Conservation (phyloP, 768 basidiomycete genomes). For the Russula earlei region DNA sequence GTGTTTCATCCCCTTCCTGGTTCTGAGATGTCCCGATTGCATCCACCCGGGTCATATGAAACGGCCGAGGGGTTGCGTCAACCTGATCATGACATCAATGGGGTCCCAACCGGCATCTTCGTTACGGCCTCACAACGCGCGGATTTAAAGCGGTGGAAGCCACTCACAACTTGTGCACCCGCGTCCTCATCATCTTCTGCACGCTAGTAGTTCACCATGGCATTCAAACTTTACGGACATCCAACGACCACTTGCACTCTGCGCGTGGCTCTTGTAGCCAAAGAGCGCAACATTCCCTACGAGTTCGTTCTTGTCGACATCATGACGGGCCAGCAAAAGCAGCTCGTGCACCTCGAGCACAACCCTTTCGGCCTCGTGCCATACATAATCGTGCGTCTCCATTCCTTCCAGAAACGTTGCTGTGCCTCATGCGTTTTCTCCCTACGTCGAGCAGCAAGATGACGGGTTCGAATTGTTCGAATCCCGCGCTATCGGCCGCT, state of each 20-base stretch:
- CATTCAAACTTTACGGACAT: background rate
- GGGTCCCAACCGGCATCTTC: no score
- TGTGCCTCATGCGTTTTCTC: no score
- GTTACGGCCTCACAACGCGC: no score
- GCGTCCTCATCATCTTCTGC: no score
- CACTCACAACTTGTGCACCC: no score
- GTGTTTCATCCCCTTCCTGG: no score
- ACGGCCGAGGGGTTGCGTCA: no score
- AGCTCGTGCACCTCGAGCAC: background rate
- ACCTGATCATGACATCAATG: no score
- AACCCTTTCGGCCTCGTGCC: slow-evolving; percentile 16
- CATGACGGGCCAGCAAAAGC: background rate
- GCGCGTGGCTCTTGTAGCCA: slow-evolving; percentile 8
- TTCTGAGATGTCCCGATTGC: no score
- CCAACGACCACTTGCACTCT: background rate
- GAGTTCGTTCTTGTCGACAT: background rate
- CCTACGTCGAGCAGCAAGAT: slow-evolving; percentile 15
- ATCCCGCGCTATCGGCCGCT: slow-evolving; percentile 22
- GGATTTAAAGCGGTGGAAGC: no score
- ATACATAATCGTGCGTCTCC: background rate
- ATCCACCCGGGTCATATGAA: no score
- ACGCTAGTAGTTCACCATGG: background rate
- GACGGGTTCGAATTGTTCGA: slow-evolving; percentile 25
- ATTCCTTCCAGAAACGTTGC: no score
- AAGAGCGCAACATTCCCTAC: slow-evolving; percentile 6